Evolutionary conservation across 1,139 yeast genomes (phyloP), one percentile per base, ranked within the genome.

Genomic region (Magnusiomyces fungicola): DNA sequence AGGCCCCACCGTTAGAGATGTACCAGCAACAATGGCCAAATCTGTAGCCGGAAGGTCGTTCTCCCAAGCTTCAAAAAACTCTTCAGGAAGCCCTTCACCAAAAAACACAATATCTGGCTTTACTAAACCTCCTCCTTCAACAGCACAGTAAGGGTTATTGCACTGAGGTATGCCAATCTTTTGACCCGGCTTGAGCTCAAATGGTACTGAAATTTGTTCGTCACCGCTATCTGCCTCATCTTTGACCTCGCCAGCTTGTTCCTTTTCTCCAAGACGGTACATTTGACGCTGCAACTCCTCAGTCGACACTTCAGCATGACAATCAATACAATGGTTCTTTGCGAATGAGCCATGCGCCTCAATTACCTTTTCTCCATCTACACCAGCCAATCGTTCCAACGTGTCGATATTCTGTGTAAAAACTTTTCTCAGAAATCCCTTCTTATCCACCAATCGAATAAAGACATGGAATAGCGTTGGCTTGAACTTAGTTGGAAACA

Each of bases 331-430:
- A 58, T 83, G 95, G 59, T 83, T 85, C 1, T 64, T 66, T 1
- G 95, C 95, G 73, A 90, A 92, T 1, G 96, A 87, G 0, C 97
- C 98, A 67, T 90, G 97, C 0, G 97, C 97, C 61, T 89, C 97
- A 1, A 92, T 81, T 2, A 92, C 72, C 53, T 69, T 73, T 10
- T 81, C 79, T 32, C 71, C 80, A 1, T 71, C 62, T 0, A 90
- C 77, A 0, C 96, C 96, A 0, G 96, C 94, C 14, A 84, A 71
- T 55, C 95, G 73, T 61, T 90, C 98, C 55, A 90, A 70, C 0
- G 97, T 89, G 61, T 90, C 97, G 46, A 90, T 90, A 62, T 90
- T 90, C 63, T 90, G 97, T 0, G 97, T 88, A 64, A 86, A 90
- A 2, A 90, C 80, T 51, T 97, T 70, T 41, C 76, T 71, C 53